These are phyloP conservation scores for Xylaria polymorpha DNA, from an alignment of 2,329 filamentous ascomycete genomes.

Conservation along the genomic window DNA sequence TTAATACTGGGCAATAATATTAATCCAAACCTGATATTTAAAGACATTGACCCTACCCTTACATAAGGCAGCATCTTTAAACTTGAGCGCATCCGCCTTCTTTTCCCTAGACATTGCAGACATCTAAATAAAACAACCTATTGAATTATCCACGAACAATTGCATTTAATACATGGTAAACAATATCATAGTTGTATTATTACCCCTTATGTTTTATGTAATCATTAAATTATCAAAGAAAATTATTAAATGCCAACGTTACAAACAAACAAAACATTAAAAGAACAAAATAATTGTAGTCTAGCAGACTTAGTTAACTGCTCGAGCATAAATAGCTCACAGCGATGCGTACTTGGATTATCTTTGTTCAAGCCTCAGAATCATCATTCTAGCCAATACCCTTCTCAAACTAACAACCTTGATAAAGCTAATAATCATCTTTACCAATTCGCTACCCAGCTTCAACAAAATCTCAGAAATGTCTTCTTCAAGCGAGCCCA, in stretches of 20 bases:
- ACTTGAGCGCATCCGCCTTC: not conserved
- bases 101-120: too few relatives aligned
- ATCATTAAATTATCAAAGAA: not conserved
- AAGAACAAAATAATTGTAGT: not conserved
- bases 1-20: not conserved
- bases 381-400: not conserved
- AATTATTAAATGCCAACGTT: not conserved
- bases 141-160: not conserved
- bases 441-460: not conserved
- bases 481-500: not conserved
- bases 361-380: not conserved
- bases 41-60: not conserved
- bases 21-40: not conserved
- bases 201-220: too few relatives aligned
- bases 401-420: not conserved
- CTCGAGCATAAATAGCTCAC: not conserved
- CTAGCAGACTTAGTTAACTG: not conserved
- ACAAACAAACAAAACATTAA: not conserved
- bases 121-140: not conserved
- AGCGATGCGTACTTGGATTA: not conserved
- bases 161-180: not conserved
- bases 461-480: not conserved
- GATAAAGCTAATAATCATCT: not conserved
- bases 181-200: not conserved
- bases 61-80: not conserved